Evolutionary conservation across 345 rosid species (phyloP).

Genomic region (Syzygium jambos): DNA sequence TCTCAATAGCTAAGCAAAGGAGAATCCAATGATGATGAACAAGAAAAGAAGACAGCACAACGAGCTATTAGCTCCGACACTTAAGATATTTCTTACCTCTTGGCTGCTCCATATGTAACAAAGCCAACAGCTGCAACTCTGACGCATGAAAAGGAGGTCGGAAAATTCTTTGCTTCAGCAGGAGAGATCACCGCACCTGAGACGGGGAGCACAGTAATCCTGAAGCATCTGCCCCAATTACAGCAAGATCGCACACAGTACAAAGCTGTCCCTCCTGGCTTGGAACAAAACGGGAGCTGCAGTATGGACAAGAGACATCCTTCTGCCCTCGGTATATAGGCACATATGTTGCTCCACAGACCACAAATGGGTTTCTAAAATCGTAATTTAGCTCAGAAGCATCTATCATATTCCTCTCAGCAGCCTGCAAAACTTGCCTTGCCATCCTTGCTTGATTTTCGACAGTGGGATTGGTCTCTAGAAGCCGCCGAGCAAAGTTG

Average conservation of each 20-base stretch:
- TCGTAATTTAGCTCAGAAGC: constrained; percentile 64
- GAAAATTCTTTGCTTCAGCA: neutral
- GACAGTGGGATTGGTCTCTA: constrained; percentile 68
- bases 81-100: neutral
- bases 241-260: constrained; percentile 71
- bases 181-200: constrained; percentile 44
- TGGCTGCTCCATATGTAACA: neutral
- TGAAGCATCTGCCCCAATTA: constrained; percentile 87
- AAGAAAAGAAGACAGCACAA: neutral
- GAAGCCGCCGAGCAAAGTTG: constrained; percentile 69
- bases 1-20: neutral
- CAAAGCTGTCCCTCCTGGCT: constrained; percentile 67
- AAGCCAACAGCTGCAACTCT: neutral
- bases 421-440: constrained; percentile 73
- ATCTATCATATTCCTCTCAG: constrained; percentile 75
- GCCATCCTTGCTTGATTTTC: constrained; percentile 80
- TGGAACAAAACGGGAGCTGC: constrained; percentile 73
- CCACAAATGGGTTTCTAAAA: constrained; percentile 87
- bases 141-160: neutral
- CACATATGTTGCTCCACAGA: constrained; percentile 84
- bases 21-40: neutral
- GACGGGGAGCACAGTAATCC: constrained; percentile 90
- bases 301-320: constrained; percentile 79
- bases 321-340: constrained; percentile 94
- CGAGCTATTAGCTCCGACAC: neutral